Evolutionary conservation across 169 alveolate species (phyloP), one percentile per base, ranked within the genome.

Genomic region (Babesia ovis): DNA sequence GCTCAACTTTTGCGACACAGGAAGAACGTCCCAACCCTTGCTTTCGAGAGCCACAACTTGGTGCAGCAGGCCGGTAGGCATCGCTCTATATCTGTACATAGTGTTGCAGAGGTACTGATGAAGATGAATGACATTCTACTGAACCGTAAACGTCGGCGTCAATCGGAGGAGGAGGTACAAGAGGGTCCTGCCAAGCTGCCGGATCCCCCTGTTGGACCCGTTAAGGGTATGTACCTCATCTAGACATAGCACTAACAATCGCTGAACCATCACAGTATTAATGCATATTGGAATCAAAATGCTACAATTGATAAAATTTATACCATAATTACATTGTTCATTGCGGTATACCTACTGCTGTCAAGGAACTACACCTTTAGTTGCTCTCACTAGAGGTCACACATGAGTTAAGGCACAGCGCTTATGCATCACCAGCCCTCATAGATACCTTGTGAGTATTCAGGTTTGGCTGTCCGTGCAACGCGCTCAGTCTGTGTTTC

Each of bases 21-120:
- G 23, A 80, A 80, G 29, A 68, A 70, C 22, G 84, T 80, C 16
- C 88, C 88, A 12, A 58, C 83, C 18, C n/a, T 80, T 4, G 22
- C 73, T 9, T 80, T 80, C 34, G 66, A 70, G 59, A 39, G 48
- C 35, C 68, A 68, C 59, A 45, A 77, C 53, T 27, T 77, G 59
- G 43, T 53, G 23, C 67, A 76, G 34, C 74, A 68, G 41, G 59
- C 73, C 77, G 68, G 84, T 69, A 35, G 54, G 83, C n/a, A 9
- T 22, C 29, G 11, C 3, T 5, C 23, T 14, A 14, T 14, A 18
- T 4, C 22, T 14, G 8, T 4, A 9, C 45, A 20, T 35, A 25
- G n/a, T 25, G 29, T 56, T 59, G 50, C 70, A 74, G 79, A 66
- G 68, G 70, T 48, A 12, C 39, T 74, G 31, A 42, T 51, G 62